A percentile compares a stretch with the other conserved stretches of the same genome.
Evolutionary conservation across 176 grass and related monocot genomes (phyloP).

Genomic region (Aegilops umbellulata): DNA sequence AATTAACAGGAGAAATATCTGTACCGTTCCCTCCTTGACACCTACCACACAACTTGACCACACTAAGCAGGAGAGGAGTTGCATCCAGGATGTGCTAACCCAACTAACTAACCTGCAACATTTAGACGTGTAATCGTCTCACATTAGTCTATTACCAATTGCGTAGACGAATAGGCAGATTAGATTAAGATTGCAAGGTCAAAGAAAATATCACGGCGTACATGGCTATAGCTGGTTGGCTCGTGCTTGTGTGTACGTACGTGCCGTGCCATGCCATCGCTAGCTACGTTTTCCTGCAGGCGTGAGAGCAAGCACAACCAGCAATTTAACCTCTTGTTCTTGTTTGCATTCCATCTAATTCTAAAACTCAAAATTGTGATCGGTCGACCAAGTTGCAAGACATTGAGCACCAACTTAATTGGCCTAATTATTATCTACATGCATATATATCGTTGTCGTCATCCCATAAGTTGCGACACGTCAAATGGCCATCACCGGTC

Average conservation of each 20-base stretch:
- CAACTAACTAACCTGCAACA: background rate
- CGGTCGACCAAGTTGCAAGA: background rate
- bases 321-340: background rate
- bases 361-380: background rate
- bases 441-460: too few species aligned
- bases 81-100: background rate
- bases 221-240: too few species aligned
- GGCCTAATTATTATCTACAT: background rate
- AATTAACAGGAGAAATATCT: background rate
- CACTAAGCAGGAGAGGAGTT: conserved; percentile 6
- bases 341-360: background rate
- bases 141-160: background rate
- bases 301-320: too few species aligned
- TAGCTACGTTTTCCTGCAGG: background rate
- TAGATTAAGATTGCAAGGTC: too few species aligned
- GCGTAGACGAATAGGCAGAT: too few species aligned
- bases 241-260: too few species aligned
- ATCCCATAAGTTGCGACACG: too few species aligned
- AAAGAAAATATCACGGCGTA: too few species aligned
- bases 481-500: too few species aligned
- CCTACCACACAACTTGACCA: background rate
- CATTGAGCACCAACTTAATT: background rate
- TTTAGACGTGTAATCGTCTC: background rate
- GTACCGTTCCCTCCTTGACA: background rate
- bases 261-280: background rate